These are phyloP conservation scores for Pythium scleroteichum DNA, from an alignment of 352 stramenopile genomes.

Conservation along the genomic window DNA sequence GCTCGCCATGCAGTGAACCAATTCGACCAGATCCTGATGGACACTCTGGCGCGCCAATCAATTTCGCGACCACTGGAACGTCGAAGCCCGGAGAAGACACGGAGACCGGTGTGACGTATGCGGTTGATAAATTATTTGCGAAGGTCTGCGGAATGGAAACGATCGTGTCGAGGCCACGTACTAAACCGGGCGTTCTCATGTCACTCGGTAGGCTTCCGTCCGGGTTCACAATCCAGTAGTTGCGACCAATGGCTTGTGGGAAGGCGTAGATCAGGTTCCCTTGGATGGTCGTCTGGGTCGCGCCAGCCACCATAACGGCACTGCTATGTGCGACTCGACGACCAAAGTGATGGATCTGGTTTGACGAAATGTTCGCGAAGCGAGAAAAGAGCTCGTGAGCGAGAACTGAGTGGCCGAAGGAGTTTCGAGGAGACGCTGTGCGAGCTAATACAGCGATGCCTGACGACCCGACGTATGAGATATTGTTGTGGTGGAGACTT, in stretches of 20 bases:
- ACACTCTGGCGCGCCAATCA: conserved; percentile 65
- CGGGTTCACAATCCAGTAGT: conserved; percentile 51
- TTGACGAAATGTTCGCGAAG: conserved; percentile 60
- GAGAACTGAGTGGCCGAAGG: conserved; percentile 38
- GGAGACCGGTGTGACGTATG: conserved; percentile 42
- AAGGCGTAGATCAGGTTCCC: conserved; percentile 63
- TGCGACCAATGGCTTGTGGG: conserved; percentile 24
- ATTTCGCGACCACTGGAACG: conserved; percentile 60
- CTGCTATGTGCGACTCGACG: conserved; percentile 48
- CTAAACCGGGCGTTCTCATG: conserved; percentile 1
- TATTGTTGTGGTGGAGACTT: conserved; percentile 65
- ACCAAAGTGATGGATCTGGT: conserved; percentile 74
- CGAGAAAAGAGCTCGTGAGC: conserved; percentile 44
- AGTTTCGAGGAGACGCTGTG: conserved; percentile 34
- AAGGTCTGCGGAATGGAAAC: conserved; percentile 39
- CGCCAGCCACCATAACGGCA: conserved; percentile 54
- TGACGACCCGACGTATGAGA: conserved; percentile 58
- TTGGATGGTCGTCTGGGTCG: conserved; percentile 45
- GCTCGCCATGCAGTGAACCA: conserved; percentile 52
- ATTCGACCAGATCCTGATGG: conserved; percentile 52
- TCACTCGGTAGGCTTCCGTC: conserved; percentile 29
- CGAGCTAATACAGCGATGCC: conserved; percentile 53
- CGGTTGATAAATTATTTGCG: conserved; percentile 32
- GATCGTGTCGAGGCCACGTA: conserved; percentile 19
- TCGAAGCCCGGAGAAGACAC: conserved; percentile 55